These are phyloP conservation scores for Monosporozyma solicola DNA, from an alignment of 805 yeast genomes.

Conservation along the genomic window DNA sequence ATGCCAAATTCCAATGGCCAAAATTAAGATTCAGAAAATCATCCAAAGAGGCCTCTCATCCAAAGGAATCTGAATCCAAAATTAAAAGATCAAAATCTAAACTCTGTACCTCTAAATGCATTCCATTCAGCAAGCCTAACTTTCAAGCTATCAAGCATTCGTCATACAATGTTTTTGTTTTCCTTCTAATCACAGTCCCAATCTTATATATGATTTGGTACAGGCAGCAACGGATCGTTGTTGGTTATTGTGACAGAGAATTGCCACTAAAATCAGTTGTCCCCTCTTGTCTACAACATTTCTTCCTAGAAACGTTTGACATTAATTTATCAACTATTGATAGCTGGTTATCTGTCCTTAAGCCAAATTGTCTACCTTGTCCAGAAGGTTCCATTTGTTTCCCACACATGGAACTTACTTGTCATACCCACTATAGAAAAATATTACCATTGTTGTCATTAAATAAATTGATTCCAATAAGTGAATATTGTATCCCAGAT, in stretches of 20 bases:
- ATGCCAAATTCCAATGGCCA: background rate
- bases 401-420: conserved; percentile 45
- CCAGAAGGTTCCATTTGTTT: conserved; percentile 73
- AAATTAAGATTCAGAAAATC: background rate
- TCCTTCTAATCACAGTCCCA: conserved; percentile 23
- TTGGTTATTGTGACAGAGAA: conserved; percentile 60
- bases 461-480: conserved; percentile 48
- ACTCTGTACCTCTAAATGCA: background rate
- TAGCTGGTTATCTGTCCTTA: conserved; percentile 34
- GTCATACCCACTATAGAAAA: conserved; percentile 56
- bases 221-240: conserved; percentile 47
- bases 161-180: background rate
- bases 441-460: conserved; percentile 24
- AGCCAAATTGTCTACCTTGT: conserved; percentile 63
- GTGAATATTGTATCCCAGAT: conserved; percentile 64
- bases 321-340: conserved; percentile 28
- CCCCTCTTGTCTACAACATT: background rate
- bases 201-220: conserved; percentile 43
- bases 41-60: background rate
- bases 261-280: conserved; percentile 31
- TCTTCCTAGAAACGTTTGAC: conserved; percentile 2
- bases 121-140: background rate
- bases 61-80: background rate
- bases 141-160: background rate
- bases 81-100: background rate